Evolutionary conservation across 1,284 basidiomycete genomes (phyloP).

Genomic region (Thecaphora frezii): DNA sequence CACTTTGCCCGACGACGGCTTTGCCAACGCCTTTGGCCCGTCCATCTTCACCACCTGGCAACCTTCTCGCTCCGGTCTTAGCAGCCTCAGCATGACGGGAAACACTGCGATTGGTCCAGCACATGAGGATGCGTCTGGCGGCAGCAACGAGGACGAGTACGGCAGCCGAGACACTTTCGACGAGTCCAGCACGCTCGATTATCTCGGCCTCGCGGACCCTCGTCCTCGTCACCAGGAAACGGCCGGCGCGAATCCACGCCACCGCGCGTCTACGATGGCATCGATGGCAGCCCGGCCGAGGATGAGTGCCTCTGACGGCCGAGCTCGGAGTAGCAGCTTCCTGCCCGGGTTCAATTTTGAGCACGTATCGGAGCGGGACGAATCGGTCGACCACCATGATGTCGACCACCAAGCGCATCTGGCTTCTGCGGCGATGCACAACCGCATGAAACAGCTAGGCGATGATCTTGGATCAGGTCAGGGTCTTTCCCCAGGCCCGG

Average conservation of each 20-base stretch:
- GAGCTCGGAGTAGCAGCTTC: slow-evolving; percentile 37
- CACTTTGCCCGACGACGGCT: slow-evolving; percentile 24
- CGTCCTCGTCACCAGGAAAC: background rate
- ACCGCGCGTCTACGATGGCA: slow-evolving; percentile 27
- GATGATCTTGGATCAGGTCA: background rate
- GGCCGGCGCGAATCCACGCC: slow-evolving; percentile 9
- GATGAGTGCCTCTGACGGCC: slow-evolving; percentile 17
- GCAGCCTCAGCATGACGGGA: slow-evolving; percentile 19
- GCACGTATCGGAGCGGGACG: background rate
- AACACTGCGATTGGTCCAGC: background rate
- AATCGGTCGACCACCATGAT: background rate
- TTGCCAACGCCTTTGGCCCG: slow-evolving; percentile 37
- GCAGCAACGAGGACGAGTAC: slow-evolving; percentile 3
- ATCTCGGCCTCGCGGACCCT: slow-evolving; percentile 36
- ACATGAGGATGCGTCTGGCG: slow-evolving; percentile 1
- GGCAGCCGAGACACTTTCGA: slow-evolving; percentile 21
- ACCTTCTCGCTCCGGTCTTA: slow-evolving; percentile 31
- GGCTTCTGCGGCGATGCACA: slow-evolving; percentile 15
- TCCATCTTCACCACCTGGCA: slow-evolving; percentile 48
- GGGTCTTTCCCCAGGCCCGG: background rate
- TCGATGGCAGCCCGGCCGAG: slow-evolving; percentile 19
- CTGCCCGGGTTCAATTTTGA: slow-evolving; percentile 16
- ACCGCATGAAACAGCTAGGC: slow-evolving; percentile 22
- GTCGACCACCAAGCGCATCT: background rate
- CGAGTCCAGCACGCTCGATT: slow-evolving; percentile 42